phyloP scores from a whole-genome alignment of 352 stramenopile genomes.

The Blastocystis sp. region DNA sequence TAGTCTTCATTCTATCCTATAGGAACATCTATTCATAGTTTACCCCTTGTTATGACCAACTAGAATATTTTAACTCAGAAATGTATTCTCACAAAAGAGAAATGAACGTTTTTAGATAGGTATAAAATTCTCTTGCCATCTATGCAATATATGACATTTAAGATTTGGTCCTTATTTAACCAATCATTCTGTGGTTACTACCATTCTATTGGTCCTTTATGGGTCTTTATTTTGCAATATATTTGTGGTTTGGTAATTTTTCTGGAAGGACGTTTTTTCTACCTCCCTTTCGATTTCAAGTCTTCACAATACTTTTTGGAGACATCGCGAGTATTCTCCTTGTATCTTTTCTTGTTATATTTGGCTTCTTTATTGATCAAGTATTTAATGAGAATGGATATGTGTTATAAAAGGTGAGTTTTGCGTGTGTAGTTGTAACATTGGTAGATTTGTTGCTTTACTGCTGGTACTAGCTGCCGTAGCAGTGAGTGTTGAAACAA shows the following conservation, averaged over 20 bases:
- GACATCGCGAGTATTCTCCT: constrained; percentile 34
- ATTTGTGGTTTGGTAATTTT: constrained; percentile 38
- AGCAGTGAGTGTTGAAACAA: constrained; percentile 32
- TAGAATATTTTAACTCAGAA: background rate
- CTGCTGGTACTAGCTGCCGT: constrained; percentile 47
- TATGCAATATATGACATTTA: background rate
- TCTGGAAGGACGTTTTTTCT: constrained; percentile 24
- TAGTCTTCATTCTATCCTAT: too few species aligned
- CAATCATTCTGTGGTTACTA: background rate
- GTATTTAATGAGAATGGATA: constrained; percentile 53
- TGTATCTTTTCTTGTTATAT: constrained; percentile 61
- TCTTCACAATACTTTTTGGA: constrained; percentile 18
- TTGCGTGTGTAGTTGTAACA: background rate
- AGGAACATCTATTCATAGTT: too few species aligned
- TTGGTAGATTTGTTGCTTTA: constrained; percentile 14
- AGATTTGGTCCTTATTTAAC: background rate
- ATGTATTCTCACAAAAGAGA: background rate
- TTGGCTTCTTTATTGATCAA: constrained; percentile 7
- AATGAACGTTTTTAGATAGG: background rate
- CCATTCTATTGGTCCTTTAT: background rate
- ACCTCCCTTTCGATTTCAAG: constrained; percentile 7
- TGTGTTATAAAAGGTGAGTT: constrained; percentile 36
- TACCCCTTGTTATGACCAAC: too few species aligned
- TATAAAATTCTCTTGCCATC: constrained; percentile 4
- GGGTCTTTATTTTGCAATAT: background rate